Evolutionary conservation across 163 green algal species (phyloP).

Genomic region (Smithsoniella earleae): DNA sequence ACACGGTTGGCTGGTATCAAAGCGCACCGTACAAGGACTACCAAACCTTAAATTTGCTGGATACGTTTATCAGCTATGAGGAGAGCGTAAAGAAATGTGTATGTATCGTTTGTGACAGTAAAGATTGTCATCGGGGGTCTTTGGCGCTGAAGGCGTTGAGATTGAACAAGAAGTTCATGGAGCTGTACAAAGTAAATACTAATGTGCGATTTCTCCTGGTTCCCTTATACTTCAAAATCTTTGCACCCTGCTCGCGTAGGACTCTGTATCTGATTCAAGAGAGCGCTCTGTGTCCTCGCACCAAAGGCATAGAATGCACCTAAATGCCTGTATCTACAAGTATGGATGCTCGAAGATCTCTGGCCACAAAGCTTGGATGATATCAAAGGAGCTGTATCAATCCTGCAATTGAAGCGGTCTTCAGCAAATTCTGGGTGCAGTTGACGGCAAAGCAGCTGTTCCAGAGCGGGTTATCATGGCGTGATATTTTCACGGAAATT

Average conservation of each 20-base stretch:
- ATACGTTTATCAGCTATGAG: constrained; percentile 96
- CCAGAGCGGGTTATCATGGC: constrained; percentile 64
- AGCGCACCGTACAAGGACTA: constrained; percentile 76
- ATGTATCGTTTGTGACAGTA: constrained; percentile 92
- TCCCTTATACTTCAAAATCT: no score
- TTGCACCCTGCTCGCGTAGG: no score
- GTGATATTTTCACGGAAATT: constrained; percentile 92
- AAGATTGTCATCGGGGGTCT: constrained; percentile 44
- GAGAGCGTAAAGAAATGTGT: constrained; percentile 97
- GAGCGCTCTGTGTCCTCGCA: no score
- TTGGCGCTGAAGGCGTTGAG: constrained; percentile 61
- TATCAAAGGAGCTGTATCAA: no score
- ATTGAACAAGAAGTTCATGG: constrained; percentile 80
- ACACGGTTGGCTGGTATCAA: constrained; percentile 91
- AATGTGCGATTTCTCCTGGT: constrained; percentile 9
- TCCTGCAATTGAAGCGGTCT: no score
- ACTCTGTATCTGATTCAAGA: no score
- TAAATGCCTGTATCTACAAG: no score
- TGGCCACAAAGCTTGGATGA: no score
- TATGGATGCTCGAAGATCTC: no score
- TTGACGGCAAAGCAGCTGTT: constrained; percentile 61
- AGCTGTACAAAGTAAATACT: constrained; percentile 58
- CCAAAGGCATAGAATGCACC: no score
- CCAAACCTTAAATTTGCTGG: constrained; percentile 93
- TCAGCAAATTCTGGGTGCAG: neutral